Percentiles rank a stretch among this genome's conserved stretches.
phyloP scores from a whole-genome alignment of 2,329 filamentous ascomycete genomes.

The Colletotrichum sp. region DNA sequence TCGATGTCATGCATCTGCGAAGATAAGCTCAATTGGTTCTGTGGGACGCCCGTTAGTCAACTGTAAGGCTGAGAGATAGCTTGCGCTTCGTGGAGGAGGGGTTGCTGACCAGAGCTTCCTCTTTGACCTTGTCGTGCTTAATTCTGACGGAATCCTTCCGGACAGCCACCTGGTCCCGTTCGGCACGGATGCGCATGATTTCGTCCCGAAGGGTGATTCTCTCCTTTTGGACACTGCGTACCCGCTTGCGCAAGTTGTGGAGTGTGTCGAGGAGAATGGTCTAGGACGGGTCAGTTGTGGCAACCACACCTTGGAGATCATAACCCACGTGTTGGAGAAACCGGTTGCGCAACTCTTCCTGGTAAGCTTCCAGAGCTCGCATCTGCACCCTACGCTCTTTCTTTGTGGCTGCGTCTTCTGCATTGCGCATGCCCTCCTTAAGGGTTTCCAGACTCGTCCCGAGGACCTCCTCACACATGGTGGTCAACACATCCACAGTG shows the following conservation, averaged over 20 bases:
- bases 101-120: conserved; percentile 53
- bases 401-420: conserved; percentile 50
- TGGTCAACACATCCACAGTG: conserved; percentile 64
- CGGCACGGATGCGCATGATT: conserved; percentile 62
- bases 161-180: conserved; percentile 66
- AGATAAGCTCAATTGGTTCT: conserved; percentile 59
- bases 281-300: conserved; percentile 31
- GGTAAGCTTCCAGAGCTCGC: conserved; percentile 62
- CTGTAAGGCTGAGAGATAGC: neutral
- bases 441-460: conserved; percentile 54
- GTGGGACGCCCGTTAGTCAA: neutral
- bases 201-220: conserved; percentile 63
- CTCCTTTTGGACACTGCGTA: conserved; percentile 61
- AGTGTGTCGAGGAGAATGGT: conserved; percentile 65
- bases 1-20: conserved; percentile 67
- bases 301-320: conserved; percentile 11
- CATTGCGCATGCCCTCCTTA: conserved; percentile 39
- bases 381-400: conserved; percentile 62
- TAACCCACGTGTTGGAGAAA: conserved; percentile 63
- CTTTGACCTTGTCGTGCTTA: conserved; percentile 61
- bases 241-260: conserved; percentile 61
- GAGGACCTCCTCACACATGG: conserved; percentile 66
- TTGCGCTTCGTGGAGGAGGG: neutral
- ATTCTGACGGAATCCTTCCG: conserved; percentile 67
- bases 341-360: conserved; percentile 59